phyloP scores from a whole-genome alignment of 2,329 filamentous ascomycete species.

The Aspergillus niger region DNA sequence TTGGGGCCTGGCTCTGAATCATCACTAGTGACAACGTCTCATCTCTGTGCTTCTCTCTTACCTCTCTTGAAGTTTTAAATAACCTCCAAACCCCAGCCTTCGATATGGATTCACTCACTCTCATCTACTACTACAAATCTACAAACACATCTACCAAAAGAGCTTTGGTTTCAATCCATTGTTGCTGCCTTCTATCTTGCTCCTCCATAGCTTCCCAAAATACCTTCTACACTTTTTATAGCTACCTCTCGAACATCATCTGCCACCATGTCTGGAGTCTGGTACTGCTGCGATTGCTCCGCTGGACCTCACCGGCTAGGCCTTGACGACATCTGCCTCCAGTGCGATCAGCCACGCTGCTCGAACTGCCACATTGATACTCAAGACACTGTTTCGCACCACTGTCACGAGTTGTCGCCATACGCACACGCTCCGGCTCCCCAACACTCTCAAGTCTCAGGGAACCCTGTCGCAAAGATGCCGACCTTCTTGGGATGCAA shows the following conservation, averaged over 20 bases:
- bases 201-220: neutral
- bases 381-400: neutral
- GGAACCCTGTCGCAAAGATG: neutral
- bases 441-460: neutral
- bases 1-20: slow-evolving; percentile 9
- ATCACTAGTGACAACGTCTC: slow-evolving; percentile 1
- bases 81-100: neutral
- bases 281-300: slow-evolving; percentile 6
- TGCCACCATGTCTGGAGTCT: slow-evolving; percentile 3
- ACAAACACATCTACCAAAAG: neutral
- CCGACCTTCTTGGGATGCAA: neutral
- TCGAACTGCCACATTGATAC: neutral
- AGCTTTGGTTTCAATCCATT: neutral
- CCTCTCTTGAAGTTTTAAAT: slow-evolving; percentile 3
- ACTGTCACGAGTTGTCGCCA: slow-evolving; percentile 6
- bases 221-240: neutral
- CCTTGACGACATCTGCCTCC: neutral
- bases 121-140: neutral
- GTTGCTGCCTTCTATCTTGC: neutral
- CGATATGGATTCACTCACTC: slow-evolving; percentile 4
- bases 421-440: neutral
- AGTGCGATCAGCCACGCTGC: slow-evolving; percentile 5
- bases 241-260: neutral
- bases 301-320: slow-evolving; percentile 1
- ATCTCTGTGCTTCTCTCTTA: neutral